These are phyloP conservation scores for Trichoderma orchidacearum DNA, from an alignment of 495 filamentous ascomycete species.

Conservation along the genomic window DNA sequence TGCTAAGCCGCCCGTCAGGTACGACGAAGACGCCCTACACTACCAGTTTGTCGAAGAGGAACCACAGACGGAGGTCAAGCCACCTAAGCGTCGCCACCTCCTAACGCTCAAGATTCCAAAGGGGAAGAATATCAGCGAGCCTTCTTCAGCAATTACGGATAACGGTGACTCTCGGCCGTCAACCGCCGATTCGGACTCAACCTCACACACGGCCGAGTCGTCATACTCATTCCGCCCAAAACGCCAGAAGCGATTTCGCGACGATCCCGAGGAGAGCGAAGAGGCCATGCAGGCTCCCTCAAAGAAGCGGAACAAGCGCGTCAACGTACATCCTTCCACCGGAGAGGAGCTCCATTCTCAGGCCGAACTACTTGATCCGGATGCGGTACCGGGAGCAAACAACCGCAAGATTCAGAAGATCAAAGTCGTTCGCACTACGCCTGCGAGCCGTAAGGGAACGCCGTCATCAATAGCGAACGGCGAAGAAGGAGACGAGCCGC, in stretches of 20 bases:
- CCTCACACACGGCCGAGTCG: conserved; percentile 16
- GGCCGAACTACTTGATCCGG: conserved; percentile 4
- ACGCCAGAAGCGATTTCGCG: conserved; percentile 21
- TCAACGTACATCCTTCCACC: neutral
- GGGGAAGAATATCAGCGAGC: conserved; percentile 14
- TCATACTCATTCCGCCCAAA: conserved; percentile 23
- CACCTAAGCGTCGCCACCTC: conserved; percentile 8
- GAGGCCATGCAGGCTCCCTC: neutral
- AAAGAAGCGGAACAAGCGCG: neutral
- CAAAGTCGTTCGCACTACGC: neutral
- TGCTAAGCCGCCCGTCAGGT: neutral
- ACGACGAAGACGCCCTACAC: neutral
- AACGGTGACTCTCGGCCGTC: conserved; percentile 15
- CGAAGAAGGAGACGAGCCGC: conserved; percentile 6
- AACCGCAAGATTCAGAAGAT: neutral
- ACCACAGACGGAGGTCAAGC: neutral
- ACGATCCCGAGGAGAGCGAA: conserved; percentile 12
- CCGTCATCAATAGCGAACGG: neutral
- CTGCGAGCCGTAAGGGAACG: neutral
- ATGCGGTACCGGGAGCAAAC: conserved; percentile 3
- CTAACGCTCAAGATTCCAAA: conserved; percentile 1
- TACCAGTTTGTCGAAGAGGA: neutral
- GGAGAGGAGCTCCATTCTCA: neutral
- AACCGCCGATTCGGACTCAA: conserved; percentile 16
- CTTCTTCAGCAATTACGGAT: conserved; percentile 3